phyloP scores from a whole-genome alignment of 805 yeast genomes.

The Cephaloascus albidus region DNA sequence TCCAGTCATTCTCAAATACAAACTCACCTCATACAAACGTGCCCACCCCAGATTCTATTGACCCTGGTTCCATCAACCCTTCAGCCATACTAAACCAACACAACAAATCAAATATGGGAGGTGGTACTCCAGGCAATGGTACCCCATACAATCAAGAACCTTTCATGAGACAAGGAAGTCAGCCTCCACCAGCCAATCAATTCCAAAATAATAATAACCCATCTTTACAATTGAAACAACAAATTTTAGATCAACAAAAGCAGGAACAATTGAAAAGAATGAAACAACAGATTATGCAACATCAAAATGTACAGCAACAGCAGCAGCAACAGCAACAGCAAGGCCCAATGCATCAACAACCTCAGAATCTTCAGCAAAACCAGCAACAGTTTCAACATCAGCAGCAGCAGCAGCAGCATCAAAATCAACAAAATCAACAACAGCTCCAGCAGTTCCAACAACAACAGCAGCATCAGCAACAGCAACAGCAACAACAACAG shows the following conservation, averaged over 20 bases:
- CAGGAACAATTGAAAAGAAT: background rate
- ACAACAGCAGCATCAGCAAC: conserved; percentile 5
- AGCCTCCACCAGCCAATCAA: background rate
- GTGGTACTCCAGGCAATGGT: no score
- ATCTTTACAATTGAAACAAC: background rate
- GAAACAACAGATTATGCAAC: background rate
- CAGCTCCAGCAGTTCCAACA: conserved; percentile 4
- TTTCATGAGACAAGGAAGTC: background rate
- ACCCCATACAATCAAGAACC: background rate
- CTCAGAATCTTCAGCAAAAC: background rate
- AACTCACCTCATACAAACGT: background rate
- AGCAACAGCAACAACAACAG: conserved; percentile 4
- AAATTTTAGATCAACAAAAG: background rate
- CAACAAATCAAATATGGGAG: background rate
- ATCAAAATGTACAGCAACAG: background rate
- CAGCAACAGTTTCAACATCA: conserved; percentile 5
- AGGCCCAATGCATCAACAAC: background rate
- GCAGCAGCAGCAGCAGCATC: conserved; percentile 3
- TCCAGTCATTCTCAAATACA: background rate
- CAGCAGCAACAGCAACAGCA: background rate
- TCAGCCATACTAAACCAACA: background rate
- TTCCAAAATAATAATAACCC: background rate
- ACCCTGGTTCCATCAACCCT: background rate
- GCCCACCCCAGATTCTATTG: background rate
- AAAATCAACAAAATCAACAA: conserved; percentile 6